These are phyloP conservation scores for Globisporangium lucens DNA, from an alignment of 352 stramenopile genomes.

Conservation along the genomic window DNA sequence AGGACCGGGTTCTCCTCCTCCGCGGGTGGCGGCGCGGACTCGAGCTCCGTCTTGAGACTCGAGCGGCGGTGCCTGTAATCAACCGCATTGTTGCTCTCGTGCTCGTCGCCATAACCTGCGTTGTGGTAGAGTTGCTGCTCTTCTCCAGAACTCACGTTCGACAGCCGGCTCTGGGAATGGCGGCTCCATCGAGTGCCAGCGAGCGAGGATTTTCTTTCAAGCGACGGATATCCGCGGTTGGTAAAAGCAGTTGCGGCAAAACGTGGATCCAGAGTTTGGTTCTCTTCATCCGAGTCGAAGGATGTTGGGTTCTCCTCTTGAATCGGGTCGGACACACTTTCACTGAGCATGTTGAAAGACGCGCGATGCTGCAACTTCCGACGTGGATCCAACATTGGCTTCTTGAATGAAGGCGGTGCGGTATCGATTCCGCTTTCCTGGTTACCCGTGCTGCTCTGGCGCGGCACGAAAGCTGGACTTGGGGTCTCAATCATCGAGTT, in stretches of 20 bases:
- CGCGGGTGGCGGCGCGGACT: conserved; percentile 24
- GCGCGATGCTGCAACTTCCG: conserved; percentile 62
- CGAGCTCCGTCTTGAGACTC: conserved; percentile 47
- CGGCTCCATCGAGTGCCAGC: conserved; percentile 21
- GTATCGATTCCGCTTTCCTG: conserved; percentile 17
- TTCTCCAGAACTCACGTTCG: conserved; percentile 32
- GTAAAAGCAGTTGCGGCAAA: background rate
- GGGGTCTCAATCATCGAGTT: conserved; percentile 39
- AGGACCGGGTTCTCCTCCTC: conserved; percentile 71
- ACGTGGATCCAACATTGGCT: conserved; percentile 42
- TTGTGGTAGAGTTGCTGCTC: conserved; percentile 8
- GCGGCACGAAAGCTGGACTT: conserved; percentile 1
- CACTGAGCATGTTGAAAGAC: conserved; percentile 64
- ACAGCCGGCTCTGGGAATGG: conserved; percentile 16
- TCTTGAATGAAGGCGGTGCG: conserved; percentile 22
- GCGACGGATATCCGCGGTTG: conserved; percentile 3
- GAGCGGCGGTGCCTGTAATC: conserved; percentile 34
- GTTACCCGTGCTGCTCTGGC: conserved; percentile 18
- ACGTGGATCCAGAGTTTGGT: conserved; percentile 10
- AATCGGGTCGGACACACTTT: conserved; percentile 48
- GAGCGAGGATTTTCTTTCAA: conserved; percentile 23
- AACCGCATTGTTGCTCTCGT: conserved; percentile 35
- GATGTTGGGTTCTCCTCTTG: conserved; percentile 58
- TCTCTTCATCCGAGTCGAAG: conserved; percentile 51
- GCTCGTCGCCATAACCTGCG: conserved; percentile 17